Base-by-base conservation (phyloP, 768 basidiomycete genomes). In the Lanmaoa pseudosensibilis region DNA sequence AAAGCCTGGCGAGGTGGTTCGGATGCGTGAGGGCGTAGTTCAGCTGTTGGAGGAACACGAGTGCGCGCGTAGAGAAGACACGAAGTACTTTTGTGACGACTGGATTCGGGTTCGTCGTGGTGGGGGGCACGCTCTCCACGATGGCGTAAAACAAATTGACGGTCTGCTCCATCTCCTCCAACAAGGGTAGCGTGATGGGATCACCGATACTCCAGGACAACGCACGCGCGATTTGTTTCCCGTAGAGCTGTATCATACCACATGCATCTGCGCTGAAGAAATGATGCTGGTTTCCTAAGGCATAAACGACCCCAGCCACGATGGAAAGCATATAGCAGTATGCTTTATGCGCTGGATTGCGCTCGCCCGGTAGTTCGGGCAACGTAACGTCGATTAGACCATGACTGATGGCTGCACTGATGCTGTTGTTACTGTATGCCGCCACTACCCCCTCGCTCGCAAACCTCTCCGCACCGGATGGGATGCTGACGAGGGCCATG, bases 1-100 rank as follows among this genome's bases (percentile, higher is more conserved):
- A 77, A 27, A 92, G 77, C 60, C 86, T 87, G 2, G 88, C 85
- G 13, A 97, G 80, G 63, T 94, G 88, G 65, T 94, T 90, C 8
- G 94, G 94, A 70, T 98, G 94, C 0, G 92, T 88, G 46, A 96
- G 78, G 0, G 92, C 90, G 61, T 94, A 94, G 70, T 94, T 94
- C 58, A 97, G 73, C 60, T 94, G 90, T 66, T 94, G 92, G 1
- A 97, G 77, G 25, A 96, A 82, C 33, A 84, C 76, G 19, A 94
- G 73, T 0, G 88, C 85, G 57, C 83, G 84, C 1, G 77, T 77
- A 3, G 85, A 83, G 69, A 92, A 94, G 18, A 83, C 83, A 1
- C 79, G 78, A 41, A 94, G 77, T 7, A 92, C 82, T 61, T 83
- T 85, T 50, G 80, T 80, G 18, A 86, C 79, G 3, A 80, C 80